Evolutionary conservation across 306 rosid species (phyloP).

Genomic region (Dryas alaskensis): DNA sequence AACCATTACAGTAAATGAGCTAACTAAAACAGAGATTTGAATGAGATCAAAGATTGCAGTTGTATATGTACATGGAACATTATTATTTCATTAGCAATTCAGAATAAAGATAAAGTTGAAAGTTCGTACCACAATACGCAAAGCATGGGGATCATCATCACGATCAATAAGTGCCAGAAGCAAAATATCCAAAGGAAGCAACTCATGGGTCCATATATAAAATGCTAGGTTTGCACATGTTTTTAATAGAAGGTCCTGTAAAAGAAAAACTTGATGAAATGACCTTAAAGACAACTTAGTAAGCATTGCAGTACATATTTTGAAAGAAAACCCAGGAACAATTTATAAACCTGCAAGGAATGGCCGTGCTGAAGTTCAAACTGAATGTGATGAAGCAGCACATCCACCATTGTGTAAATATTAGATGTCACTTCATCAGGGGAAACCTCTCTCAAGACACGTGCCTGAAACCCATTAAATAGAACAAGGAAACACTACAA

Average conservation of each 20-base stretch:
- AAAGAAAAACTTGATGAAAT: slow-evolving; percentile 20
- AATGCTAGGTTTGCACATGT: slow-evolving; percentile 80
- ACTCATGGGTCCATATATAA: slow-evolving; percentile 87
- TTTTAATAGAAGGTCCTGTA: slow-evolving; percentile 77
- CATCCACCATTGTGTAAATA: slow-evolving; percentile 97
- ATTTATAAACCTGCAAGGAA: slow-evolving; percentile 63
- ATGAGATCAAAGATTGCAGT: not conserved
- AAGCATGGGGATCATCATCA: slow-evolving; percentile 97
- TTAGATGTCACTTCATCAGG: slow-evolving; percentile 92
- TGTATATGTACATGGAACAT: not conserved
- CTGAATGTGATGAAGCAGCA: slow-evolving; percentile 88
- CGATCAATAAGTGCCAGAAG: slow-evolving; percentile 94
- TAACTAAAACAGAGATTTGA: not conserved
- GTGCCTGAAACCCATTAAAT: slow-evolving; percentile 56
- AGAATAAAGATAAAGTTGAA: slow-evolving; percentile 18
- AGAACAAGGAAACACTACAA: not conserved
- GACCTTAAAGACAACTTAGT: not conserved
- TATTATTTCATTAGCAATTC: slow-evolving; percentile 12
- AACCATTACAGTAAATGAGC: slow-evolving; percentile 1
- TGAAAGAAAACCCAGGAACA: slow-evolving; percentile 15
- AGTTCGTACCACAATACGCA: slow-evolving; percentile 79
- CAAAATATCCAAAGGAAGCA: slow-evolving; percentile 95
- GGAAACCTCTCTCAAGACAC: slow-evolving; percentile 81
- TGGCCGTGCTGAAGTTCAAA: slow-evolving; percentile 88
- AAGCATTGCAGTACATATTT: slow-evolving; percentile 16